phyloP scores from a whole-genome alignment of 768 basidiomycete species.

The Dioszegia aurantiaca region DNA sequence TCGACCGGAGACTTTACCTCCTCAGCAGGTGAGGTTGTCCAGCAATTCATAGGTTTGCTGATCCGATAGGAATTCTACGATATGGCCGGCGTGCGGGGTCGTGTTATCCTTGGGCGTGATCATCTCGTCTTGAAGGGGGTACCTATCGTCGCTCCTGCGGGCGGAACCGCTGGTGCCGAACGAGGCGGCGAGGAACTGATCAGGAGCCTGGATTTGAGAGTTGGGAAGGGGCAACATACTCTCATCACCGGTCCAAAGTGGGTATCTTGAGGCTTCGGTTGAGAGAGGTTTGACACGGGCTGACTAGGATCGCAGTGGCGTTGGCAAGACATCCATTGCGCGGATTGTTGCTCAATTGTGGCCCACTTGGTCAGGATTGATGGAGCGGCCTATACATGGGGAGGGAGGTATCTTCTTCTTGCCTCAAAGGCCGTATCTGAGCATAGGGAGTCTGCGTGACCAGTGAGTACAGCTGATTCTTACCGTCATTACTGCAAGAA shows the following conservation, averaged over 20 bases:
- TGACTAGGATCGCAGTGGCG: slow-evolving; percentile 61
- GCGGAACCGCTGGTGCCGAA: slow-evolving; percentile 50
- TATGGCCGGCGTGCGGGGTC: slow-evolving; percentile 64
- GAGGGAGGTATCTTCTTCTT: slow-evolving; percentile 64
- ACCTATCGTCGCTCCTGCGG: slow-evolving; percentile 55
- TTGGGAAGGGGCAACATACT: slow-evolving; percentile 72
- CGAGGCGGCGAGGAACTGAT: slow-evolving; percentile 61
- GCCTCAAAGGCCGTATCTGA: slow-evolving; percentile 91
- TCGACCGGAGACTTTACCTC: slow-evolving; percentile 53
- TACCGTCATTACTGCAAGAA: neutral
- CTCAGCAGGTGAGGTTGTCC: slow-evolving; percentile 35
- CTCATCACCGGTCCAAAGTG: slow-evolving; percentile 80
- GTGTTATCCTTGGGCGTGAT: slow-evolving; percentile 60
- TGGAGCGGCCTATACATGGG: slow-evolving; percentile 60
- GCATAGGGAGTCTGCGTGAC: slow-evolving; percentile 77
- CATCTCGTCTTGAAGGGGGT: slow-evolving; percentile 51
- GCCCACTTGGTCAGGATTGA: slow-evolving; percentile 58
- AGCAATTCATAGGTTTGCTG: neutral
- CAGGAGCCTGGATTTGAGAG: slow-evolving; percentile 63
- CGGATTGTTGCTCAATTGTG: slow-evolving; percentile 86
- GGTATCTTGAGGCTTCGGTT: slow-evolving; percentile 15
- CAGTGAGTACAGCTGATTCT: slow-evolving; percentile 59
- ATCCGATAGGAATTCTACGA: slow-evolving; percentile 57
- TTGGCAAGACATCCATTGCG: slow-evolving; percentile 85
- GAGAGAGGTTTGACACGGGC: neutral